Conservation (phyloP, 148 eudicot species). For the Spergularia bocconei region DNA sequence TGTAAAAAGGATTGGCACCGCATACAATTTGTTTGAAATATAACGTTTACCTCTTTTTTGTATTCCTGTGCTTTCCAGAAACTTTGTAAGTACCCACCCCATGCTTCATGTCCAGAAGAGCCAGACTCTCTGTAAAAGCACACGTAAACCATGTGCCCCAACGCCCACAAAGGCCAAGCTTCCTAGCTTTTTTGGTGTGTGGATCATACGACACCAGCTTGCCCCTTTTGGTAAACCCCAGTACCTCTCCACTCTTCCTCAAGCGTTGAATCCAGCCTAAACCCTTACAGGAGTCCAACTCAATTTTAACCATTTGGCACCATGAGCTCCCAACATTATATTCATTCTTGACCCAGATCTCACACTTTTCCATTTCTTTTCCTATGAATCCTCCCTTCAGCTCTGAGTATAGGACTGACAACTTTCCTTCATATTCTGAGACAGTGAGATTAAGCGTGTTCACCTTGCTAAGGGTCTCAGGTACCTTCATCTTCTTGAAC, state of each 20-base stretch:
- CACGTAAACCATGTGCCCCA: conserved; percentile 22
- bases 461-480: conserved; percentile 3
- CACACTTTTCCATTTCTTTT: background rate
- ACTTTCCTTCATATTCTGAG: background rate
- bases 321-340: conserved; percentile 16
- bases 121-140: conserved; percentile 16
- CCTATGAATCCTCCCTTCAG: background rate
- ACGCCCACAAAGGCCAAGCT: conserved; percentile 7
- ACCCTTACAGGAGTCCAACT: background rate
- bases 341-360: conserved; percentile 15
- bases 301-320: conserved; percentile 11
- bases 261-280: conserved; percentile 16
- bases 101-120: conserved; percentile 14
- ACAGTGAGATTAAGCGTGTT: background rate
- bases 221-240: conserved; percentile 10
- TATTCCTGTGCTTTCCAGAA: background rate
- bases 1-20: too few relatives aligned
- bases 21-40: too few relatives aligned
- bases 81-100: conserved; percentile 16
- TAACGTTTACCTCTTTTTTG: conserved; percentile 16
- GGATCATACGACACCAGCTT: conserved; percentile 20
- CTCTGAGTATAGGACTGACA: conserved; percentile 7
- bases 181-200: background rate
- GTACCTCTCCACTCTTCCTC: conserved; percentile 19
- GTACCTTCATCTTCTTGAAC: background rate